These are phyloP conservation scores for Citropsis articulata DNA, from an alignment of 345 rosid genomes.

Conservation along the genomic window DNA sequence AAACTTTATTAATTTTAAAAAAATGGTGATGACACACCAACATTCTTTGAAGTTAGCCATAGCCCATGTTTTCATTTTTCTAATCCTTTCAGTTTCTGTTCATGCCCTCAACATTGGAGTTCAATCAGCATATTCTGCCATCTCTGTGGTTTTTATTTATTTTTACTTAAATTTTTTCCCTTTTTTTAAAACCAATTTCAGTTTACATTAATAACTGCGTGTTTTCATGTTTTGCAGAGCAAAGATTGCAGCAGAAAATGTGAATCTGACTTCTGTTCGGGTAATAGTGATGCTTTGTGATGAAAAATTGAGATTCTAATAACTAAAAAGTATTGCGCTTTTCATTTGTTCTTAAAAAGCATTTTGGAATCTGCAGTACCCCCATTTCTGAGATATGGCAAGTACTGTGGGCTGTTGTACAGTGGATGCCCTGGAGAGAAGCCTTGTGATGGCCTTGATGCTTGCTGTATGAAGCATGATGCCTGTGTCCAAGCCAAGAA, in stretches of 20 bases:
- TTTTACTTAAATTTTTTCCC: neutral
- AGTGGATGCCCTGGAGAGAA: slow-evolving; percentile 92
- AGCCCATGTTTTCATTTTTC: slow-evolving; percentile 6
- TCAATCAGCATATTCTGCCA: slow-evolving; percentile 43
- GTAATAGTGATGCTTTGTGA: slow-evolving; percentile 19
- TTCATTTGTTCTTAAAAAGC: neutral
- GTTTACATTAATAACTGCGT: neutral
- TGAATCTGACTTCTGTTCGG: slow-evolving; percentile 81
- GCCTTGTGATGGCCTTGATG: slow-evolving; percentile 93
- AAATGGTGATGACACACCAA: neutral
- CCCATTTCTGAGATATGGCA: slow-evolving; percentile 85
- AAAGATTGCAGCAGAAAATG: slow-evolving; percentile 86
- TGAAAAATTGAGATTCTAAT: neutral
- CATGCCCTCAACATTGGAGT: slow-evolving; percentile 68
- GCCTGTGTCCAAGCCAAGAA: slow-evolving; percentile 73
- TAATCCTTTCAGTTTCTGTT: slow-evolving; percentile 26
- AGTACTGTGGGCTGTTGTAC: slow-evolving; percentile 83
- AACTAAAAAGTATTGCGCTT: neutral
- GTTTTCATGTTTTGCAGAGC: slow-evolving; percentile 30
- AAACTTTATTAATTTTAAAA: slow-evolving; percentile 19
- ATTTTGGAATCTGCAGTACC: slow-evolving; percentile 47
- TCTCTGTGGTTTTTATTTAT: slow-evolving; percentile 47
- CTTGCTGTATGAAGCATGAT: slow-evolving; percentile 96
- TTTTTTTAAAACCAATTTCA: neutral
- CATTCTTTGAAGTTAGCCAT: slow-evolving; percentile 17